These are phyloP conservation scores for Protomyces inundatus DNA, from an alignment of 1,139 yeast species.

Conservation along the genomic window DNA sequence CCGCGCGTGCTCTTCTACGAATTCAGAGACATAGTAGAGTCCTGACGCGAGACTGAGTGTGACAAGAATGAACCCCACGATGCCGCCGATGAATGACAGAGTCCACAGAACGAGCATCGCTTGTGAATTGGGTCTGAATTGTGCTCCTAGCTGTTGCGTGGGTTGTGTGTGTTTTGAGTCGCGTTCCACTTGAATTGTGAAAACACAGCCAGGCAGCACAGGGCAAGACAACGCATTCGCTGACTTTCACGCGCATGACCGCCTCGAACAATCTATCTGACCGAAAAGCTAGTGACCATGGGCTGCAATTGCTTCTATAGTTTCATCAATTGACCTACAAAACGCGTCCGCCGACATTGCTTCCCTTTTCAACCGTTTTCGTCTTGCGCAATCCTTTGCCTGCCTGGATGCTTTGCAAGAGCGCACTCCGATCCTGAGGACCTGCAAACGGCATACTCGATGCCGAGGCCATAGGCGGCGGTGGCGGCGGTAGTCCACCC, in stretches of 20 bases:
- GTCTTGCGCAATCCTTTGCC: conserved; percentile 74
- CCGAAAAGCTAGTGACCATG: too few species aligned
- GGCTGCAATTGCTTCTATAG: too few species aligned
- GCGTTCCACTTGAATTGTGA: too few species aligned
- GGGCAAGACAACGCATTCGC: too few species aligned
- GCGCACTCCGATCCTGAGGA: conserved; percentile 54
- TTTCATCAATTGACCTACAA: not conserved
- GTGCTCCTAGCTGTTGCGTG: too few species aligned
- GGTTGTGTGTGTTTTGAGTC: too few species aligned
- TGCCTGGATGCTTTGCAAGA: conserved; percentile 78
- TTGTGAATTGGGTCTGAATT: too few species aligned
- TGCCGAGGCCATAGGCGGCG: conserved; percentile 5
- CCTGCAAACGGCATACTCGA: conserved; percentile 33
- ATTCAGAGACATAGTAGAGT: conserved; percentile 79
- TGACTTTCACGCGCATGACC: too few species aligned
- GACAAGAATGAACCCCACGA: conserved; percentile 68
- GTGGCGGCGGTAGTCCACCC: conserved; percentile 32
- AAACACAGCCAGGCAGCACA: too few species aligned
- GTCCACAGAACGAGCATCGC: conserved; percentile 14
- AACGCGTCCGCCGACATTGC: conserved; percentile 21
- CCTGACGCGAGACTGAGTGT: conserved; percentile 80
- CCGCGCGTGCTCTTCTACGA: conserved; percentile 89
- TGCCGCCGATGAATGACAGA: conserved; percentile 49
- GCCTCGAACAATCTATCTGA: too few species aligned
- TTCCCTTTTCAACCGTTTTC: conserved; percentile 63